Base-by-base conservation (phyloP, 2,329 filamentous ascomycete species). In the Rutstroemia sydowiana region DNA sequence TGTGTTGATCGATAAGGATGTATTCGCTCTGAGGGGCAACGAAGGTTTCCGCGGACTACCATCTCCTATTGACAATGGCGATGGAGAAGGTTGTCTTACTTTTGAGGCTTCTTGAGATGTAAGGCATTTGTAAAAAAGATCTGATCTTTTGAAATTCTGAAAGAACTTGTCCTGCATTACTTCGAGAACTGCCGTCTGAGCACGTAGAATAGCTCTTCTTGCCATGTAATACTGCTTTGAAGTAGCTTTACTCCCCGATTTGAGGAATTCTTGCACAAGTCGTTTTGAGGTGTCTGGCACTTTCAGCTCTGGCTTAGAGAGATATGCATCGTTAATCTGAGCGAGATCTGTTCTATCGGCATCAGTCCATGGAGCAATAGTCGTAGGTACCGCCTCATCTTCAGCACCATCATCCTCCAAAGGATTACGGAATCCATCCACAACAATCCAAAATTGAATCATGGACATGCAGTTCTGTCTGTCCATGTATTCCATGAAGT, bases 401-500 rank as follows among this genome's bases (percentile, higher is more conserved):
- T 93, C 87, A 18, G 84, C 84, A 32, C 85, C 84, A 62, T 88
- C 85, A 58, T 92, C 88, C 69, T 98, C 93, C 2, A 98, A 73
- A 0, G 93, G 95, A 61, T 95, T 95, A 39, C 95, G 86, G 61
- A 97, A 89, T 0, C 93, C 92, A 70, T 98, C 93, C 5, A 97
- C 93, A 3, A 97, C 93, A 37, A 98, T 84, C 90, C 92, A 98
- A 68, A 97, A 98, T 64, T 98, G 93, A 5, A 98, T 91, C 43
- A 96, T 73, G 13, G 87, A 79, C 85, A 97, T 92, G 23, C 92
- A 75, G 14, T 79, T 78, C 65, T 91, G 87, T 39, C 93, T 84
- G 66, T 98, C 93, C 93, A 98, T 98, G 64, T 90, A 97, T 66
- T 98, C 93, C 93, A 98, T 98, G 71, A 98, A 97, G 66, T 95